Conservation (phyloP, 2,329 filamentous ascomycete species). For the Beauveria medogensis region DNA sequence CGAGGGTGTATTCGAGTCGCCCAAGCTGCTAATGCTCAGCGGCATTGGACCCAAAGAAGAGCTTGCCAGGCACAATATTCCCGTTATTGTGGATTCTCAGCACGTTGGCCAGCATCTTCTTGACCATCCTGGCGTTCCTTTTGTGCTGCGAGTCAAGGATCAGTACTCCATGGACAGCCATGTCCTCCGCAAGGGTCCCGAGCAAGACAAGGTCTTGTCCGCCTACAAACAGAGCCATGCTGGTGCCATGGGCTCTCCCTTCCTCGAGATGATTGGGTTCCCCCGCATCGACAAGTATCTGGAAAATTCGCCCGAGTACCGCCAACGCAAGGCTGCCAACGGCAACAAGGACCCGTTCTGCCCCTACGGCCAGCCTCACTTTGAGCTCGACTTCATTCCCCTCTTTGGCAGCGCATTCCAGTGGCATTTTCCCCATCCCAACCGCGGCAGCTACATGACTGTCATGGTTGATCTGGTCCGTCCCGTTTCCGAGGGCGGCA, state of each 20-base stretch:
- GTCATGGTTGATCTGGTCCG: conserved; percentile 43
- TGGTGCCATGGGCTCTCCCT: conserved; percentile 32
- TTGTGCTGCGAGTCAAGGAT: conserved; percentile 28
- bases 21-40: conserved; percentile 56
- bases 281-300: conserved; percentile 49
- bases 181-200: conserved; percentile 29
- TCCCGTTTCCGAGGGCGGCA: conserved; percentile 29
- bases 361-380: conserved; percentile 49
- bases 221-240: conserved; percentile 30
- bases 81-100: conserved; percentile 44
- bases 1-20: conserved; percentile 52
- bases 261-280: conserved; percentile 46
- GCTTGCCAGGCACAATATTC: conserved; percentile 45
- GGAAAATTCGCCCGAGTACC: conserved; percentile 39
- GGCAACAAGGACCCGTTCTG: conserved; percentile 44
- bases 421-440: conserved; percentile 36
- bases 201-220: conserved; percentile 25
- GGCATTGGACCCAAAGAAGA: conserved; percentile 52
- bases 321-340: conserved; percentile 31
- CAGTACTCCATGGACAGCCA: conserved; percentile 31
- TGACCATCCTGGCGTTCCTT: conserved; percentile 44
- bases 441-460: conserved; percentile 42
- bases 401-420: conserved; percentile 46
- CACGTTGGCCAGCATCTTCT: conserved; percentile 58
- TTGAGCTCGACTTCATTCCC: conserved; percentile 54